Evolutionary conservation across 805 yeast species (phyloP).

Genomic region (Candida broadrunensis): DNA sequence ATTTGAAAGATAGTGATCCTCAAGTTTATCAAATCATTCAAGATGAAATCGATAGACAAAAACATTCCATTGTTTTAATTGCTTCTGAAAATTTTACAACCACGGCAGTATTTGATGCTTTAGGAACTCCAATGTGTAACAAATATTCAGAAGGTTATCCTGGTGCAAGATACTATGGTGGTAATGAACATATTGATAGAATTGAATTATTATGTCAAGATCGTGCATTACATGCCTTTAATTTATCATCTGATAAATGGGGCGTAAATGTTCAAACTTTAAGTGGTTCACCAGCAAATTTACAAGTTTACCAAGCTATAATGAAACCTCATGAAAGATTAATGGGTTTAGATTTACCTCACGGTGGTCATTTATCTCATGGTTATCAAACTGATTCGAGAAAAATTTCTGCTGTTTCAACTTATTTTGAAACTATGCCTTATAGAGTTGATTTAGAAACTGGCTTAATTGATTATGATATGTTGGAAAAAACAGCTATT

Average conservation of each 20-base stretch:
- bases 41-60: conserved; percentile 81
- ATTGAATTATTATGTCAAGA: conserved; percentile 87
- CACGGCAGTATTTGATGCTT: conserved; percentile 86
- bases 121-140: conserved; percentile 96
- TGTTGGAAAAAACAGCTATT: conserved; percentile 73
- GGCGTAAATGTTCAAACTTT: conserved; percentile 96
- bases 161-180: conserved; percentile 97
- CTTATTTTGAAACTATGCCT: conserved; percentile 97
- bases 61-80: conserved; percentile 85
- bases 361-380: conserved; percentile 97
- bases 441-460: conserved; percentile 84
- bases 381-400: conserved; percentile 92
- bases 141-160: conserved; percentile 99
- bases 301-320: conserved; percentile 87
- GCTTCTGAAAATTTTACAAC: conserved; percentile 97
- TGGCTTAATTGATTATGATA: conserved; percentile 90
- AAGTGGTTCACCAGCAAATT: conserved; percentile 96
- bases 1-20: conserved; percentile 71
- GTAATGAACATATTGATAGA: conserved; percentile 90
- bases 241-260: conserved; percentile 77
- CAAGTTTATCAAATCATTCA: conserved; percentile 78
- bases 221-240: conserved; percentile 85
- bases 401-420: conserved; percentile 88
- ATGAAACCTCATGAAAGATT: conserved; percentile 87
- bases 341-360: conserved; percentile 97